A percentile compares a stretch with the other conserved stretches of the same genome.
Conservation (phyloP, 2,329 filamentous ascomycete species). For the Clonostachys byssicola region DNA sequence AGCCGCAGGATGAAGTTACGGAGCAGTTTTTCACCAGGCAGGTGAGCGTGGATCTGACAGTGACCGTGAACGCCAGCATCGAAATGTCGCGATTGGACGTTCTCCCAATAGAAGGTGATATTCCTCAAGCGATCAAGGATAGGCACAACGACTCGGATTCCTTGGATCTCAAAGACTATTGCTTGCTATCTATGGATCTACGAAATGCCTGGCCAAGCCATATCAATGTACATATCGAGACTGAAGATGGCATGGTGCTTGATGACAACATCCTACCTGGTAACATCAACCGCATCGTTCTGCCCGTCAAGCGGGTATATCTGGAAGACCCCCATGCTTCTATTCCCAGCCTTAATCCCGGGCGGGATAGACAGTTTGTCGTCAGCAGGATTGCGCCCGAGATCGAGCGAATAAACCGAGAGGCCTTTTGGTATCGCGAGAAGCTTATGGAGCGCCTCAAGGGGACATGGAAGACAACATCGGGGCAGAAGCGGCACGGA, state of each 20-base stretch:
- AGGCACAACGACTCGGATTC: conserved; percentile 27
- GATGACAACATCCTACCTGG: conserved; percentile 60
- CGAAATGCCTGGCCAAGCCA: conserved; percentile 87
- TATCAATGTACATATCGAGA: conserved; percentile 61
- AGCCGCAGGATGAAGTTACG: conserved; percentile 60
- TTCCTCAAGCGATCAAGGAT: conserved; percentile 59
- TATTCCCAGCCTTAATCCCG: conserved; percentile 76
- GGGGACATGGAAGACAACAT: conserved; percentile 65
- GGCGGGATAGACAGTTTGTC: conserved; percentile 87
- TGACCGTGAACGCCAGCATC: conserved; percentile 89
- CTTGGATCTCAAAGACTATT: conserved; percentile 57
- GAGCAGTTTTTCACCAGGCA: conserved; percentile 82
- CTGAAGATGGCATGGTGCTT: conserved; percentile 41
- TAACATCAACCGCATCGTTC: conserved; percentile 68
- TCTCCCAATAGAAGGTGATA: conserved; percentile 63
- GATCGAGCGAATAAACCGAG: conserved; percentile 70
- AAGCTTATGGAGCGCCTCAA: conserved; percentile 67
- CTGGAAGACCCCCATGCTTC: conserved; percentile 71
- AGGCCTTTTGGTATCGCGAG: conserved; percentile 90
- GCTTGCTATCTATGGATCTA: conserved; percentile 76
- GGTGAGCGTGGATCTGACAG: conserved; percentile 72
- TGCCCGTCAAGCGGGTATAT: conserved; percentile 73
- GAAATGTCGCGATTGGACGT: conserved; percentile 79
- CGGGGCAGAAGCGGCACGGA: conserved; percentile 52
- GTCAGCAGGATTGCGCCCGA: conserved; percentile 79